Evolutionary conservation across 1,139 yeast genomes (phyloP).

Genomic region (Taphrina deformans): DNA sequence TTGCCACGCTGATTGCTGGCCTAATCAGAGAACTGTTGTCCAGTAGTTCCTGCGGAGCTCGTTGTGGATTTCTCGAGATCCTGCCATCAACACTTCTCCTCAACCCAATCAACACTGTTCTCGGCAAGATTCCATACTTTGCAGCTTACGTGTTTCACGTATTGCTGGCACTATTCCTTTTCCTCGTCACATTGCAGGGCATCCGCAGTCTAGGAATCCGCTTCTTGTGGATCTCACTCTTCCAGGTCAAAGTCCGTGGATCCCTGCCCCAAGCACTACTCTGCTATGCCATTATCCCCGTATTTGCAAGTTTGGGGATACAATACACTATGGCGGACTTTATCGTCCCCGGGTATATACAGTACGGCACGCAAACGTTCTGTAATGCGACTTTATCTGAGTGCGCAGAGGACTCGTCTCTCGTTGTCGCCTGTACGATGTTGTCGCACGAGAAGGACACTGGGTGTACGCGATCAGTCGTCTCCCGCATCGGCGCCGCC

Average conservation of each 20-base stretch:
- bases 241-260: constrained; percentile 38
- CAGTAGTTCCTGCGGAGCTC: constrained; percentile 35
- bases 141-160: constrained; percentile 35
- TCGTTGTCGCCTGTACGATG: constrained; percentile 12
- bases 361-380: constrained; percentile 40
- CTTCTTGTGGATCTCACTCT: constrained; percentile 39
- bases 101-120: constrained; percentile 15
- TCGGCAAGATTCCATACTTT: background rate
- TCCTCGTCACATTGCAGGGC: constrained; percentile 39
- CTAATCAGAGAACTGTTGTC: constrained; percentile 22
- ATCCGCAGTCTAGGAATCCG: constrained; percentile 40
- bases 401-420: constrained; percentile 38
- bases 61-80: constrained; percentile 36
- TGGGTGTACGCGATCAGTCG: constrained; percentile 38
- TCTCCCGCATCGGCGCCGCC: constrained; percentile 38
- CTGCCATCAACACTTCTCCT: constrained; percentile 15
- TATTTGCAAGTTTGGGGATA: constrained; percentile 38
- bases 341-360: constrained; percentile 40
- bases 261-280: constrained; percentile 40
- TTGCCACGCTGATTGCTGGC: constrained; percentile 37
- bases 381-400: constrained; percentile 39
- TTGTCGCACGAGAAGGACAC: constrained; percentile 3
- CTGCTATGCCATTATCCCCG: constrained; percentile 37
- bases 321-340: constrained; percentile 38
- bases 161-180: constrained; percentile 39